These are phyloP conservation scores for Cercospora zeina DNA, from an alignment of 2,329 filamentous ascomycete genomes.

Conservation along the genomic window DNA sequence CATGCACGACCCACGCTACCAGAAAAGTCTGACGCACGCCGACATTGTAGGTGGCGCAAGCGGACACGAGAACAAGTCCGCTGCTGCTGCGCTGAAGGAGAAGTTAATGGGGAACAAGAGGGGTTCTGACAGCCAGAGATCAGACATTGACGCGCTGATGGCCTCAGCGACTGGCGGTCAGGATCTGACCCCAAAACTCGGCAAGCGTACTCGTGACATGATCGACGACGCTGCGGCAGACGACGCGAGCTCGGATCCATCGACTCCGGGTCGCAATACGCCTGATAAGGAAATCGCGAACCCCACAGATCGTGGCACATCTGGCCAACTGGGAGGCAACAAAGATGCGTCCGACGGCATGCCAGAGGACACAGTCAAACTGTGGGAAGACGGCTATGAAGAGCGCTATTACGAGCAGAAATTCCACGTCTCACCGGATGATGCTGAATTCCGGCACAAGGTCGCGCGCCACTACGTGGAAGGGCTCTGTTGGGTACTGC, in stretches of 20 bases:
- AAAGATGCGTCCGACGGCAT: conserved; percentile 59
- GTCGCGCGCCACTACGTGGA: conserved; percentile 92
- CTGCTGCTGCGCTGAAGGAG: conserved; percentile 82
- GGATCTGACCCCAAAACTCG: conserved; percentile 55
- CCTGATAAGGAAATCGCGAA: conserved; percentile 45
- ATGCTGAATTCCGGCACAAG: conserved; percentile 81
- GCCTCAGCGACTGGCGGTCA: conserved; percentile 38
- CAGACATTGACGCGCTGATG: conserved; percentile 36
- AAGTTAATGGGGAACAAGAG: conserved; percentile 61
- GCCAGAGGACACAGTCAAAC: conserved; percentile 75
- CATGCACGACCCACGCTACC: conserved; percentile 55
- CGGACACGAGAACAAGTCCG: conserved; percentile 86
- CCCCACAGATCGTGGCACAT: conserved; percentile 34
- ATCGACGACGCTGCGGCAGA: conserved; percentile 59
- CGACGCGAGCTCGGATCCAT: conserved; percentile 37
- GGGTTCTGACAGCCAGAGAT: conserved; percentile 36
- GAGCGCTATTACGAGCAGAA: conserved; percentile 98
- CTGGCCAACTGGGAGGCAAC: conserved; percentile 43
- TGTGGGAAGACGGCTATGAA: conserved; percentile 95
- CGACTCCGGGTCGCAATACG: conserved; percentile 61
- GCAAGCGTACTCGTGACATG: conserved; percentile 75
- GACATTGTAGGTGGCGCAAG: conserved; percentile 67
- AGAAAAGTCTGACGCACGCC: conserved; percentile 71
- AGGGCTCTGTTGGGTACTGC: conserved; percentile 89
- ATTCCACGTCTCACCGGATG: conserved; percentile 77